A percentile compares a stretch with the other conserved stretches of the same genome.
phyloP scores from a whole-genome alignment of 2,329 filamentous ascomycete species.

The Cryphonectria nitschkei region DNA sequence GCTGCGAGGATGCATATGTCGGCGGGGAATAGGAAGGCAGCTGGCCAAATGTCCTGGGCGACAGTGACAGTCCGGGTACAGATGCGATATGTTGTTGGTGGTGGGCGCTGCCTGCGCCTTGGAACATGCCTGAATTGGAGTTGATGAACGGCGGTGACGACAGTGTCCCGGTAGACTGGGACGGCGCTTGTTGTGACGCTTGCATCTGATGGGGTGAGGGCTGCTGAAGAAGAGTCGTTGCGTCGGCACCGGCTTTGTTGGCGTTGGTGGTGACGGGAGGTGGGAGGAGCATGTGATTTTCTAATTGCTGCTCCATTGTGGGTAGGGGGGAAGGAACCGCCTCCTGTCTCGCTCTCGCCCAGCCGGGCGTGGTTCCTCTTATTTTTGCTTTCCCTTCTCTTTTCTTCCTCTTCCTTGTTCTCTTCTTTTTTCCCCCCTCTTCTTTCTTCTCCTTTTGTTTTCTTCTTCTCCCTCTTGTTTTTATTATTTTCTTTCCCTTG shows the following conservation, averaged over 20 bases:
- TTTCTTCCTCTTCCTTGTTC: neutral
- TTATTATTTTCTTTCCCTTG: neutral
- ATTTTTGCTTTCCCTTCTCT: neutral
- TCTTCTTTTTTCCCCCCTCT: neutral
- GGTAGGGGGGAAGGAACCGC: neutral
- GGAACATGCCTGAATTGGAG: conserved; percentile 18
- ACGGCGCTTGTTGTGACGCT: conserved; percentile 29
- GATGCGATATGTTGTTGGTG: conserved; percentile 16
- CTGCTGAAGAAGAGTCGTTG: conserved; percentile 8
- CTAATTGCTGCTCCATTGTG: conserved; percentile 32
- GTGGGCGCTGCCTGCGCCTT: conserved; percentile 19
- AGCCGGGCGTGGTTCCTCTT: conserved; percentile 12
- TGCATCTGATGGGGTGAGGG: conserved; percentile 29
- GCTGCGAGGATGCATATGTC: conserved; percentile 36
- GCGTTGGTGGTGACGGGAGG: conserved; percentile 32
- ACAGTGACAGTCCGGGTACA: conserved; percentile 28
- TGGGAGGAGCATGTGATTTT: conserved; percentile 52
- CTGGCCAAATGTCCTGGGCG: conserved; percentile 29
- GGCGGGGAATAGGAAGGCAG: conserved; percentile 43
- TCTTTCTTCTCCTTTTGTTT: neutral
- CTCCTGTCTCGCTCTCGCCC: conserved; percentile 9
- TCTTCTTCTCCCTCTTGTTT: neutral
- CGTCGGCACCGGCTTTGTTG: conserved; percentile 7
- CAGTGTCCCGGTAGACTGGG: conserved; percentile 18
- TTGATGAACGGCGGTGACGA: conserved; percentile 31